Evolutionary conservation across 768 basidiomycete genomes (phyloP), one percentile per base, ranked within the genome.

Genomic region (Clathrus columnatus): DNA sequence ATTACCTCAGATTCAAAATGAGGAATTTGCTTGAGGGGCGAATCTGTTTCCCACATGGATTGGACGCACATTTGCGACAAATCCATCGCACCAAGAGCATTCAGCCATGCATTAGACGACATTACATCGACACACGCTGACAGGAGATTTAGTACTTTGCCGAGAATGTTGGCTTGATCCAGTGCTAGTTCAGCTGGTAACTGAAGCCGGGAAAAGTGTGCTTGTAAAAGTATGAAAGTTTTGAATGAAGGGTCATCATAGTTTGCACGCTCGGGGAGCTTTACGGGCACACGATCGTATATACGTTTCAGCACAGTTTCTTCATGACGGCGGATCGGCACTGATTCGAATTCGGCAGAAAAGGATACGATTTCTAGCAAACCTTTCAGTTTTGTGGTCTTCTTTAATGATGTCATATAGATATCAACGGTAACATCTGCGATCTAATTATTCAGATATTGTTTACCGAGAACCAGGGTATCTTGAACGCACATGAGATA

Each of bases 61-160:
- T 98, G 96, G 4, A 97, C 91, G 69, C 91, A 94, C 95, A 98
- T 98, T 69, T 98, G 96, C 7, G 90, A 90, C 47, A 98, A 70
- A 69, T 99, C 95, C 96, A 98, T 98, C 0, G 94, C 94, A 28
- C 92, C 89, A 21, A 97, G 71, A 0, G 95, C 96, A 64, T 84
- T 94, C 63, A 98, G 69, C 87, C 87, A 95, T 1, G 89, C 92
- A 64, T 96, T 97, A 30, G 91, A 93, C 2, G 91, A 93, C 91
- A 98, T 93, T 56, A 98, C 95, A 65, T 97, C 94, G 28, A 98
- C 93, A 63, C 91, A 95, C 1, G 95, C 95, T 8, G 91, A 91
- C 16, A 96, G 76, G 17, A 95, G 70, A 64, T 92, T 94, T 61
- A 96, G 75, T 21, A 94, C 86, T 69, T 94, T 97, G 69, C 89